These are phyloP conservation scores for Cyberlindnera mrakii DNA, from an alignment of 805 yeast genomes.

Conservation along the genomic window DNA sequence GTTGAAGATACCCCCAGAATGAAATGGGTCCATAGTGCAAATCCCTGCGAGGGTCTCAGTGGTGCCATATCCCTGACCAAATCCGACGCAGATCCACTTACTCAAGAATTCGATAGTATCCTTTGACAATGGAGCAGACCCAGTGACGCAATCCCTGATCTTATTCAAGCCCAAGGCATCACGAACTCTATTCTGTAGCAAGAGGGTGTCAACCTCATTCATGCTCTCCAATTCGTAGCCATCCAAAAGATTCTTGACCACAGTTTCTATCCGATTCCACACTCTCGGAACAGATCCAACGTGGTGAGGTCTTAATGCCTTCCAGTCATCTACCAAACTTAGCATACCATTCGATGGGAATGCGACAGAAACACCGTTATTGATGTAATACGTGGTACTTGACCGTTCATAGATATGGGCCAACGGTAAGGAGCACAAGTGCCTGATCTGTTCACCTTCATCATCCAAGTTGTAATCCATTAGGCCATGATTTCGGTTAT, in stretches of 20 bases:
- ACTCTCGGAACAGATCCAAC: constrained; percentile 53
- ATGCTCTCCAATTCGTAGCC: constrained; percentile 1
- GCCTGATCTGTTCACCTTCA: constrained; percentile 22
- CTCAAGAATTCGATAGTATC: constrained; percentile 48
- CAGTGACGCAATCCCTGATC: constrained; percentile 28
- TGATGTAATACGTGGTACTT: constrained; percentile 25
- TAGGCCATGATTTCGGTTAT: constrained; percentile 38
- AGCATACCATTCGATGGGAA: constrained; percentile 42
- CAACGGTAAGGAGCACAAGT: constrained; percentile 42
- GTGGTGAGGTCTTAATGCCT: constrained; percentile 37
- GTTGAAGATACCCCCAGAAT: background rate
- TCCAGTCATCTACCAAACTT: constrained; percentile 45
- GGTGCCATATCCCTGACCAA: constrained; percentile 53
- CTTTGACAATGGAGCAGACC: constrained; percentile 61
- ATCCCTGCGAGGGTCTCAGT: constrained; percentile 54
- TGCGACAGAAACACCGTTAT: constrained; percentile 36
- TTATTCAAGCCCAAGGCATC: constrained; percentile 34
- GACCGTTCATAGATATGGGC: constrained; percentile 58
- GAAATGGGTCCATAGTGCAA: constrained; percentile 23
- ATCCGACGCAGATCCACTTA: constrained; percentile 38
- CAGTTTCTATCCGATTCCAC: constrained; percentile 45
- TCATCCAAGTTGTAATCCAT: constrained; percentile 2
- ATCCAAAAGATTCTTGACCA: constrained; percentile 25
- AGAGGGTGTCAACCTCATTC: constrained; percentile 25
- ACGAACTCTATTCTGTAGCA: constrained; percentile 31